phyloP scores from a whole-genome alignment of 768 basidiomycete species.

The Leucocoprinus leucothites region DNA sequence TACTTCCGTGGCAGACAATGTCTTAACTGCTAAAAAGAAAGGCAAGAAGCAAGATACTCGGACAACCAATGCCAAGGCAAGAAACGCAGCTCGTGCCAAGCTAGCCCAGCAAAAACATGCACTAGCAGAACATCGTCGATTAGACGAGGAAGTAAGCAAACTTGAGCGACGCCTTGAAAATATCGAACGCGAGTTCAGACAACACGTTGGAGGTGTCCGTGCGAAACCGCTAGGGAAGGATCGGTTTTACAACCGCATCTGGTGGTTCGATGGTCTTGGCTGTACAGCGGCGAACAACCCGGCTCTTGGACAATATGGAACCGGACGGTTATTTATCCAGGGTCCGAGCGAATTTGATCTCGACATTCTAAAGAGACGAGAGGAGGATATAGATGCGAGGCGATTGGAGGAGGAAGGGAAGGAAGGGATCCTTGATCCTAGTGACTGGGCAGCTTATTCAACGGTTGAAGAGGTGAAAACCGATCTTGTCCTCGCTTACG shows the following conservation, averaged over 20 bases:
- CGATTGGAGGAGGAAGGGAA: conserved; percentile 79
- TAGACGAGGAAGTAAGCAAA: conserved; percentile 87
- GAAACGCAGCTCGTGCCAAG: conserved; percentile 76
- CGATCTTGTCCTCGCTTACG: background rate
- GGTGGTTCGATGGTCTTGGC: conserved; percentile 99
- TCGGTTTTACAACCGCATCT: conserved; percentile 91
- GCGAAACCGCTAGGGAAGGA: conserved; percentile 89
- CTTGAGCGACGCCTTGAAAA: conserved; percentile 77
- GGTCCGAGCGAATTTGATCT: conserved; percentile 84
- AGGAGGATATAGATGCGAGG: conserved; percentile 56
- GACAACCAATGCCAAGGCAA: conserved; percentile 69
- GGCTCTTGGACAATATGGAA: conserved; percentile 58
- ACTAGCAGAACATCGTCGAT: conserved; percentile 74
- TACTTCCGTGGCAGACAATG: conserved; percentile 61
- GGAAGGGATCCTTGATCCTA: conserved; percentile 64
- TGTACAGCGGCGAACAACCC: conserved; percentile 66
- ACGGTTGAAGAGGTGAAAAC: conserved; percentile 79
- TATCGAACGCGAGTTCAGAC: conserved; percentile 93
- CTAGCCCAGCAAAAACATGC: conserved; percentile 80
- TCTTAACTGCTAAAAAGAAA: conserved; percentile 47
- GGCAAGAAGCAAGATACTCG: conserved; percentile 20
- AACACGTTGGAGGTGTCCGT: conserved; percentile 79
- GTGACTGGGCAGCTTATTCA: conserved; percentile 91
- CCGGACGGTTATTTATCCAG: conserved; percentile 90
- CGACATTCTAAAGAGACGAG: conserved; percentile 62